Percentiles rank a stretch among this genome's conserved stretches.
Conservation (phyloP, 2,329 filamentous ascomycete genomes). For the Teratosphaeria viscida region DNA sequence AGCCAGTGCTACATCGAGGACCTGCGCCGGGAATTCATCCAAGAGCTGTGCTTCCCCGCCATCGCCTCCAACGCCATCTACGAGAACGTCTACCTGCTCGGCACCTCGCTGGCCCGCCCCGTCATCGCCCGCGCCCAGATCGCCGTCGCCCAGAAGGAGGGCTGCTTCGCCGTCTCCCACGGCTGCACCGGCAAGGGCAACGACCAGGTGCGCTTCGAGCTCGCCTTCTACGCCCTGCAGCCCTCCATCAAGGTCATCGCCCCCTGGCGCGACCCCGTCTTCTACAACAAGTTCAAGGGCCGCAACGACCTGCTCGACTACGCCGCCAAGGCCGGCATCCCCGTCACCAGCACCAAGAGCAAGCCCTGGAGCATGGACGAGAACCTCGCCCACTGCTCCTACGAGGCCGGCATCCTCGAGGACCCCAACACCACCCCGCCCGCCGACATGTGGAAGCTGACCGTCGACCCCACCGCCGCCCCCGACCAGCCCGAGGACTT, state of each 20-base stretch:
- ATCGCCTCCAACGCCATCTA: conserved; percentile 56
- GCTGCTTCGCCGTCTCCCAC: conserved; percentile 39
- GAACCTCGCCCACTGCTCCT: conserved; percentile 66
- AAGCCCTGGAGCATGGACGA: conserved; percentile 61
- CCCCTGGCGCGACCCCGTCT: conserved; percentile 61
- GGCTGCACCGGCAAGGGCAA: conserved; percentile 56
- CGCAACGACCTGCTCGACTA: conserved; percentile 65
- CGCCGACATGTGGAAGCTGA: conserved; percentile 70
- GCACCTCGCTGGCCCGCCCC: conserved; percentile 51
- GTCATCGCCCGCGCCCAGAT: conserved; percentile 61
- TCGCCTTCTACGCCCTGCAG: conserved; percentile 51
- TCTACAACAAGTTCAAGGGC: conserved; percentile 61
- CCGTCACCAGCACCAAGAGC: conserved; percentile 62
- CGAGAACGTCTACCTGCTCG: conserved; percentile 53
- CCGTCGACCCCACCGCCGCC: conserved; percentile 55
- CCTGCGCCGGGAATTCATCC: conserved; percentile 59
- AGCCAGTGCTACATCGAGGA: conserved; percentile 53
- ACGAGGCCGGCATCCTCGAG: conserved; percentile 70
- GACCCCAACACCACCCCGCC: conserved; percentile 55
- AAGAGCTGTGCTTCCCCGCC: conserved; percentile 70
- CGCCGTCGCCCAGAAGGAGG: conserved; percentile 51
- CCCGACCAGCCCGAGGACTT: conserved; percentile 63
- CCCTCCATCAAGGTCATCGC: conserved; percentile 61
- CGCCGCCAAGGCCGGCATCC: conserved; percentile 55
- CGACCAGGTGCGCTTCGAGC: conserved; percentile 57